Evolutionary conservation across 164 flowering plant species (phyloP).

Genomic region (Aristolochia fimbriata): DNA sequence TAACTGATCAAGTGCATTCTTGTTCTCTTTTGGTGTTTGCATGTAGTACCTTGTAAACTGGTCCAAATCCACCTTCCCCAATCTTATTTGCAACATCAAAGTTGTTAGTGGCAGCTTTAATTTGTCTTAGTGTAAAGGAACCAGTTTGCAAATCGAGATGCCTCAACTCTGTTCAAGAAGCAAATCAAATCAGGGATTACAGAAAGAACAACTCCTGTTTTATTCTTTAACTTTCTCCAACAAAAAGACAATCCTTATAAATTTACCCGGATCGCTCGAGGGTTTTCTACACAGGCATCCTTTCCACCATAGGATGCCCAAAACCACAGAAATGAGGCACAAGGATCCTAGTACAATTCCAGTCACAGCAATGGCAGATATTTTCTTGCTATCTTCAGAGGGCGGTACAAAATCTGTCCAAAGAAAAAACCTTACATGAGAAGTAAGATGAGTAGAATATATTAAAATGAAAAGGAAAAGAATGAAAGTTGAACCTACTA

Average conservation of each 20-base stretch:
- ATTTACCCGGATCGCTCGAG: conserved; percentile 13
- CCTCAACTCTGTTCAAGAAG: conserved; percentile 18
- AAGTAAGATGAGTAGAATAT: not conserved
- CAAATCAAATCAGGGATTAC: not conserved
- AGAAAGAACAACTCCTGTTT: not conserved
- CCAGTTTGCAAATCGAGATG: conserved; percentile 31
- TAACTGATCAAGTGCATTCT: not conserved
- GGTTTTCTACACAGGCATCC: conserved; percentile 19
- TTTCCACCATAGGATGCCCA: conserved; percentile 42
- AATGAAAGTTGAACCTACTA: conserved; percentile 11
- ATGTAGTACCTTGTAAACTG: conserved; percentile 45
- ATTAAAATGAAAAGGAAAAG: not conserved
- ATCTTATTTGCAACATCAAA: conserved; percentile 41
- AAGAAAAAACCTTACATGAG: not conserved
- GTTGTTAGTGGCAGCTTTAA: conserved; percentile 38
- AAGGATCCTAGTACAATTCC: conserved; percentile 25
- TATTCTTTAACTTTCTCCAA: not conserved
- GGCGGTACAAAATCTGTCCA: conserved; percentile 16
- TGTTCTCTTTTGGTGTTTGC: not conserved
- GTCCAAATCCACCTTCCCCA: conserved; percentile 71
- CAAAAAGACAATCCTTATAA: not conserved
- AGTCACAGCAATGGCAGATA: conserved; percentile 22
- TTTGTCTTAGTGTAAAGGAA: conserved; percentile 37
- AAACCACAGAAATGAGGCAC: conserved; percentile 10
- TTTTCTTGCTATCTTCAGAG: conserved; percentile 13